Base-by-base conservation (phyloP, 306 rosid genomes). In the Prunus fruticosa region DNA sequence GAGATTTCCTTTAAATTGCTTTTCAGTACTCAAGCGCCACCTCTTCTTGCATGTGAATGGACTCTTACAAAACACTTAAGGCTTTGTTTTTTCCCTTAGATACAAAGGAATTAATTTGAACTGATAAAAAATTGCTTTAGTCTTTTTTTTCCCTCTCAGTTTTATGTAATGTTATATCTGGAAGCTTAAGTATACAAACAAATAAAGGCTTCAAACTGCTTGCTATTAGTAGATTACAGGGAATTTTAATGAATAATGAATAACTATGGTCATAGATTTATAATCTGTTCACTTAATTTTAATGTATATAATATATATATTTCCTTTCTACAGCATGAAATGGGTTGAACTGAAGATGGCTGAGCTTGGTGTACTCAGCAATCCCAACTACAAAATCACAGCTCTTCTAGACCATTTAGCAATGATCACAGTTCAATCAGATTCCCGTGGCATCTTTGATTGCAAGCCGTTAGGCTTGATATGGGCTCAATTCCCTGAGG, bases 381-480 rank as follows among this genome's bases (percentile, higher is more conserved):
- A 92, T 88, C 97, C 99, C 47, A 90, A 90, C 88, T 95, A 90
- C 90, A 95, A 90, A 88, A 85, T 95, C 88, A 89, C 96, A 4
- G 97, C 97, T 45, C 96, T 89, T 82, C 86, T 95, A 72, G 99
- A 95, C 76, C 97, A 92, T 87, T 12, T 90, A 67, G 97, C 92
- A 65, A 95, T 95, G 99, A 95, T 95, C 75, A 95, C 99, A 16
- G 97, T 92, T 63, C 97, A 95, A 64, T 84, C 96, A 8, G 62
- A 89, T 73, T 75, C 89, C 61, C 96, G 97, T 19, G 93, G 99
- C 49, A 85, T 88, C 86, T 95, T 95, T 54, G 99, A 92, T 79
- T 95, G 99, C 92, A 92, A 95, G 81, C 99, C 99, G 30, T 93
- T 95, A 25, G 97, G 97, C 84, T 79, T 95, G 85, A 95, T 95